phyloP scores from a whole-genome alignment of 371 early-diverging fungal species.

The Mortierella sp. region DNA sequence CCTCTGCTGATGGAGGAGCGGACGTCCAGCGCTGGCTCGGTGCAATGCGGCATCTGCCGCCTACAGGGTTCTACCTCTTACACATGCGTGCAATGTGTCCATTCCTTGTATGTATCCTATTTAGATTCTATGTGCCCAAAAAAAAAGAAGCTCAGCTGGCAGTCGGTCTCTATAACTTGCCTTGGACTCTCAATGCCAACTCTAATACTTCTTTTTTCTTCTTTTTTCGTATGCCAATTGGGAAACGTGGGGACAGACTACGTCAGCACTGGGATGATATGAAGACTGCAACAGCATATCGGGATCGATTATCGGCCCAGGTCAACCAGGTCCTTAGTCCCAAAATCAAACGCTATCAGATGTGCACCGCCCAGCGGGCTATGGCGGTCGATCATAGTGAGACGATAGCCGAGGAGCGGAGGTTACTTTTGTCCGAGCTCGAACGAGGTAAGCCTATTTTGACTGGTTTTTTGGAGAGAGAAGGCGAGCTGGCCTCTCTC shows the following conservation, averaged over 20 bases:
- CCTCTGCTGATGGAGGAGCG: slow-evolving; percentile 28
- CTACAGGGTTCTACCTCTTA: slow-evolving; percentile 42
- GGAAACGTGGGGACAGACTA: slow-evolving; percentile 44
- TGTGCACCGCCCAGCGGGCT: slow-evolving; percentile 57
- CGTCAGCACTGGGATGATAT: slow-evolving; percentile 56
- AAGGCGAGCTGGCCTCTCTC: not conserved
- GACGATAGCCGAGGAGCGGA: slow-evolving; percentile 46
- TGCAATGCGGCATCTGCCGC: slow-evolving; percentile 41
- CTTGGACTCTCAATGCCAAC: not conserved
- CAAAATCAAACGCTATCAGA: slow-evolving; percentile 54
- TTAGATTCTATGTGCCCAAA: too few species aligned
- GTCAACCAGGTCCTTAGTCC: slow-evolving; percentile 53
- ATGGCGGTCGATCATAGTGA: slow-evolving; percentile 48
- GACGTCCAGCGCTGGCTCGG: slow-evolving; percentile 8
- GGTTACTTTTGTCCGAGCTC: slow-evolving; percentile 40
- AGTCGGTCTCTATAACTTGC: not conserved
- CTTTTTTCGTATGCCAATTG: not conserved
- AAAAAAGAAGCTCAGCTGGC: too few species aligned
- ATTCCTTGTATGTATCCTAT: slow-evolving; percentile 40
- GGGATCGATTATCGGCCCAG: slow-evolving; percentile 55
- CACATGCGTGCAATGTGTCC: slow-evolving; percentile 45
- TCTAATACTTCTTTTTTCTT: not conserved
- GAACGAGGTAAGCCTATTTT: slow-evolving; percentile 50
- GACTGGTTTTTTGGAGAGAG: not conserved
- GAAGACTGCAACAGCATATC: slow-evolving; percentile 48